A percentile compares a stretch with the other conserved stretches of the same genome.
Conservation (phyloP, 225 moss, liverwort and hornwort species). For the Polytrichum commune region DNA sequence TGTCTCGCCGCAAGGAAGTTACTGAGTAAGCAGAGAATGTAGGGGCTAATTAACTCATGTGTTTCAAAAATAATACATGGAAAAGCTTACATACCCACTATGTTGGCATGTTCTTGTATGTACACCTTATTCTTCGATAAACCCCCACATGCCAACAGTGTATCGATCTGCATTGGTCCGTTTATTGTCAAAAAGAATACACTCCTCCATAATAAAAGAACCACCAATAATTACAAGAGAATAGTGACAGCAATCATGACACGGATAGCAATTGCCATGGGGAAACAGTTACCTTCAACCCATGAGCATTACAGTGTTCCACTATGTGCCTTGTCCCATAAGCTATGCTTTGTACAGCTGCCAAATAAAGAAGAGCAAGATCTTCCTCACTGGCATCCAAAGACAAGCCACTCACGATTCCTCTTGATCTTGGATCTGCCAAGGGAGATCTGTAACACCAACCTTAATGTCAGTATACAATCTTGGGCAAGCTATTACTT, state of each 20-base stretch:
- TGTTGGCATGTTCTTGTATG: slow-evolving; percentile 89
- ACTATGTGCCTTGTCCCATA: slow-evolving; percentile 94
- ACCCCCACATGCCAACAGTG: slow-evolving; percentile 88
- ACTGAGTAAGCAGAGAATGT: too few relatives aligned
- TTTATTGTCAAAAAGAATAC: too few relatives aligned
- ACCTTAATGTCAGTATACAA: slow-evolving; percentile 7
- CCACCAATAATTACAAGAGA: too few relatives aligned
- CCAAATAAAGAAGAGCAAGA: slow-evolving; percentile 80
- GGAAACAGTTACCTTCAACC: slow-evolving; percentile 61
- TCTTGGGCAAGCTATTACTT: slow-evolving; percentile 10
- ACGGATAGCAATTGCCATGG: too few relatives aligned
- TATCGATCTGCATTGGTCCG: slow-evolving; percentile 67
- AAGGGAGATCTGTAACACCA: slow-evolving; percentile 67
- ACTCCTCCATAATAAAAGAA: too few relatives aligned
- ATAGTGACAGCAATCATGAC: too few relatives aligned
- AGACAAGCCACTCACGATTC: slow-evolving; percentile 81
- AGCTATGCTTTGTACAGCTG: slow-evolving; percentile 91
- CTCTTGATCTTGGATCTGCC: slow-evolving; percentile 82
- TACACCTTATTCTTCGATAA: slow-evolving; percentile 86
- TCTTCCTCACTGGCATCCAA: slow-evolving; percentile 76
- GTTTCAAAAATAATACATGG: too few relatives aligned
- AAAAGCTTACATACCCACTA: slow-evolving; percentile 57
- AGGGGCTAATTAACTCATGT: too few relatives aligned
- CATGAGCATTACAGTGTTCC: slow-evolving; percentile 82
- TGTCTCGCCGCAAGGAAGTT: too few relatives aligned